Base-by-base conservation (phyloP, 2,329 filamentous ascomycete genomes). In the Calycina herbarum region DNA sequence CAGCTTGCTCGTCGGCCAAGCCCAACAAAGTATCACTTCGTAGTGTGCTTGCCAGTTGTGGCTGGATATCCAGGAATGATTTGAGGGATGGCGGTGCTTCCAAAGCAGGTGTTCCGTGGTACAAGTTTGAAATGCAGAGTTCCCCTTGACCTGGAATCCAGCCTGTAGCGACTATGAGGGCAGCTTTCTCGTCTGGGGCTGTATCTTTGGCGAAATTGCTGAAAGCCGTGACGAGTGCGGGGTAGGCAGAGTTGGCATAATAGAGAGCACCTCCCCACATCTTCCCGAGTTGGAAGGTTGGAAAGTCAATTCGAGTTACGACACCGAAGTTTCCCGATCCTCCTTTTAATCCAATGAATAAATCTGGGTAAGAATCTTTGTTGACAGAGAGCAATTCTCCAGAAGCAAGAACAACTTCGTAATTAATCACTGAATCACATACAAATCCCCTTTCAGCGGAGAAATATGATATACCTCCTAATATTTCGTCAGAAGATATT, bases 401-500 rank as follows among this genome's bases (percentile, higher is more conserved):
- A 15, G 59, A 59, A 24, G 60, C 61, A 6, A 68, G 60, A 17
- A 67, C 67, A 51, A 82, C 76, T 63, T 83, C 78, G 58, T 75
- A 81, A 59, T 80, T 77, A 27, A 79, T 73, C 6, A 82, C 76
- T 59, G 79, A 81, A 66, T 81, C 79, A 24, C 78, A 78, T 11
- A 81, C 78, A 79, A 79, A 82, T 20, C 81, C 81, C 65, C 82
- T 79, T 60, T 75, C 73, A 3, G 62, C 64, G 38, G 54, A 62
- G 20, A 70, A 31, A 68, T 67, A 45, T 7, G 61, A 59, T 13
- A 66, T 17, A 27, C 66, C 66, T 33, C 62, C 35, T 63, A 48
- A 7, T 5, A 20, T 6, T 13, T 51, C 31, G 11, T 45, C 35
- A 17, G 15, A 27, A 3, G 6, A 7, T 3, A 56, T 17, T 54